Percentiles rank a stretch among this genome's conserved stretches.
phyloP scores from a whole-genome alignment of 2,329 filamentous ascomycete species.

The Talaromyces sp. region DNA sequence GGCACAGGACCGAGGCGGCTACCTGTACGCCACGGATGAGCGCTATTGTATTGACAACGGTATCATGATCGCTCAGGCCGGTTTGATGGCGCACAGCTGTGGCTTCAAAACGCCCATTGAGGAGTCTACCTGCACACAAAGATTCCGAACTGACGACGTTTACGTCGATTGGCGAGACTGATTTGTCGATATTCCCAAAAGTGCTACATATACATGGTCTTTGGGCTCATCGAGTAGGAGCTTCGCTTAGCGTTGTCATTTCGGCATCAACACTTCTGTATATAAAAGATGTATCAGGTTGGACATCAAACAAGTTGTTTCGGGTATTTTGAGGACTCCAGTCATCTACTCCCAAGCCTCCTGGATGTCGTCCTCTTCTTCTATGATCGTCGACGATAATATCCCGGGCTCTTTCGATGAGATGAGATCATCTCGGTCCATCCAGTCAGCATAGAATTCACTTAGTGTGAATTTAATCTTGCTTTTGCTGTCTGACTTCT shows the following conservation, averaged over 20 bases:
- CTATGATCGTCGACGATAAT: constrained; percentile 65
- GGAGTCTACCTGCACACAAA: constrained; percentile 80
- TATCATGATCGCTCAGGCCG: constrained; percentile 99
- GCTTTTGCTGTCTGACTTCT: background rate
- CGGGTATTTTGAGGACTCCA: background rate
- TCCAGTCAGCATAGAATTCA: constrained; percentile 17
- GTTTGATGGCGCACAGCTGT: constrained; percentile 76
- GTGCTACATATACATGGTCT: background rate
- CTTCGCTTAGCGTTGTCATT: background rate
- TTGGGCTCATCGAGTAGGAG: background rate
- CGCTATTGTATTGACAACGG: constrained; percentile 98
- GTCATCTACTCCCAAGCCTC: constrained; percentile 27
- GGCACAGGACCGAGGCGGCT: constrained; percentile 82
- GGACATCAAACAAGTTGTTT: background rate
- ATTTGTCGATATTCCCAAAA: constrained; percentile 14
- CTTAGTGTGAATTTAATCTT: constrained; percentile 5
- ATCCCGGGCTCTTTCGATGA: constrained; percentile 43
- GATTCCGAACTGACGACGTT: constrained; percentile 79
- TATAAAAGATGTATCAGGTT: background rate
- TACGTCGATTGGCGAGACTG: constrained; percentile 72
- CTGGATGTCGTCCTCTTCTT: constrained; percentile 62
- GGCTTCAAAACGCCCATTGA: constrained; percentile 73
- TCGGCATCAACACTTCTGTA: background rate
- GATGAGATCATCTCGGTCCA: background rate
- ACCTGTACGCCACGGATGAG: constrained; percentile 92